These are phyloP conservation scores for Russula brevipes DNA, from an alignment of 768 basidiomycete genomes.

Conservation along the genomic window DNA sequence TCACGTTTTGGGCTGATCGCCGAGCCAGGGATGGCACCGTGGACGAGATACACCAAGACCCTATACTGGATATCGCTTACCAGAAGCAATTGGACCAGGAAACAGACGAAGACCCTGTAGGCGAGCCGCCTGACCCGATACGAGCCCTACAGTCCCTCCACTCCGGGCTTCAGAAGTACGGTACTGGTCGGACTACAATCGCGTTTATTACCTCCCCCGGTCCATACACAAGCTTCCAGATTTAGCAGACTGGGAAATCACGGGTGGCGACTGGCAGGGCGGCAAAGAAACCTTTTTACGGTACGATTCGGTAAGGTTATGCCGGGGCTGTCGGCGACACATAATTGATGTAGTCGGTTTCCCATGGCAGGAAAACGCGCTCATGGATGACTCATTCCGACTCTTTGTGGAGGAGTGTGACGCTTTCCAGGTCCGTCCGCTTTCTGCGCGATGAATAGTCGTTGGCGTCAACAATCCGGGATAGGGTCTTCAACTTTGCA, in stretches of 20 bases:
- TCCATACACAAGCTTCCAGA: slow-evolving; percentile 63
- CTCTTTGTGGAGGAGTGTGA: slow-evolving; percentile 71
- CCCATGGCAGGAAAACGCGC: slow-evolving; percentile 44
- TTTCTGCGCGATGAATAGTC: not conserved
- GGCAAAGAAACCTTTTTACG: slow-evolving; percentile 49
- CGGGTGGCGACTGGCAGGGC: slow-evolving; percentile 51
- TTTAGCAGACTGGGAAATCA: slow-evolving; percentile 47
- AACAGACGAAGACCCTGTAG: slow-evolving; percentile 24
- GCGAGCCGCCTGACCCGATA: not conserved
- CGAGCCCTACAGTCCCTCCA: not conserved
- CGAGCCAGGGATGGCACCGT: slow-evolving; percentile 45
- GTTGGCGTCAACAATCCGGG: not conserved
- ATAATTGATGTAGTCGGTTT: not conserved
- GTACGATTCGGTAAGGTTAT: slow-evolving; percentile 47
- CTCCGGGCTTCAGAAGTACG: slow-evolving; percentile 35
- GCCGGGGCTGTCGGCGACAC: not conserved
- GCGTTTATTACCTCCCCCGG: slow-evolving; percentile 59
- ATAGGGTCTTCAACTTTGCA: slow-evolving; percentile 66
- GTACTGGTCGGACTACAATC: slow-evolving; percentile 68
- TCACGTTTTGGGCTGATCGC: not conserved
- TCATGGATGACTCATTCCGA: slow-evolving; percentile 68
- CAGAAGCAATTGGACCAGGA: slow-evolving; percentile 41
- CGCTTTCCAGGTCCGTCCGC: slow-evolving; percentile 52
- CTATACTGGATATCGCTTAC: slow-evolving; percentile 50
- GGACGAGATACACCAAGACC: slow-evolving; percentile 48